Evolutionary conservation across 257 asterid genomes (phyloP), one percentile per base, ranked within the genome.

Genomic region (Salvia miltiorrhiza): DNA sequence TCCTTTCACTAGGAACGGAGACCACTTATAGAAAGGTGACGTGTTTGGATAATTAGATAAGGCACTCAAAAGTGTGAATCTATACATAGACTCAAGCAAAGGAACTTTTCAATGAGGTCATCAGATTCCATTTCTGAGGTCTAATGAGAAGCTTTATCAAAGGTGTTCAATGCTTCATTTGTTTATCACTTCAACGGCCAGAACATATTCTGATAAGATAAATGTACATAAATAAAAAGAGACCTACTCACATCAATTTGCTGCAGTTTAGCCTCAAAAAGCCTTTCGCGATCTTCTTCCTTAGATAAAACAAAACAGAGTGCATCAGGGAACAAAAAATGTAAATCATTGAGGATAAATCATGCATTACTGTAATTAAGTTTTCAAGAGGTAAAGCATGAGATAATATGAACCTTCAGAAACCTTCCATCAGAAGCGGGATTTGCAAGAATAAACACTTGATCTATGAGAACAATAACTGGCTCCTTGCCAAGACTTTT

Each of bases 401-500:
- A 67, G 60, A 73, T 12, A 21, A 66, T 65, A 63, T 72, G 24
- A 75, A 93, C 99, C 97, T 91, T 86, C 63, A 77, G 81, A 83
- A 95, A 86, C 76, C 86, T 82, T 73, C 86, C 95, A 76, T 76
- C 94, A 57, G 86, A 76, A 32, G 78, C 88, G 71, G 97, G 95
- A 82, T 83, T 91, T 50, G 96, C 99, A 78, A 93, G 92, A 76
- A 93, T 85, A 77, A 93, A 93, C 60, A 93, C 93, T 76, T 84
- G 88, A 78, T 93, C 99, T 71, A 93, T 91, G 63, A 88, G 93
- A 84, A 93, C 99, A 76, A 93, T 91, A 67, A 93, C 99, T 2
- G 99, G 99, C 87, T 93, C 99, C 86, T 93, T 93, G 67, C 99
- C 99, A 59, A 93, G 97, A 75, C 99, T 73, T 82, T 93, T 93